A percentile compares a stretch with the other conserved stretches of the same genome.
Conservation (phyloP, 1,284 basidiomycete species). For the Fomitopsis pinicola region DNA sequence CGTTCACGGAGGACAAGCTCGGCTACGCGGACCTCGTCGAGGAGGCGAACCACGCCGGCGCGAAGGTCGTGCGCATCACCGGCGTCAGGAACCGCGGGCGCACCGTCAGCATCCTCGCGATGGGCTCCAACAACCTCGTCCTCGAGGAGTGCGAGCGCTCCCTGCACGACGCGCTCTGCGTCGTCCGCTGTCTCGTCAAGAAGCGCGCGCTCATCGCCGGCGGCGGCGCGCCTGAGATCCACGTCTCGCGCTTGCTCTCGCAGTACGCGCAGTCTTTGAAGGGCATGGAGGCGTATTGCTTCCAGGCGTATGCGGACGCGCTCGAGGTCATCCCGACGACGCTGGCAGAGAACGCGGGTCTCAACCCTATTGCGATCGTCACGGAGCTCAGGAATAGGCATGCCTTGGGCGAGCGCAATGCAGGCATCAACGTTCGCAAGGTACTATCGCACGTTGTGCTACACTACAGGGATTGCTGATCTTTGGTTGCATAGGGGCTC, state of each 20-base stretch:
- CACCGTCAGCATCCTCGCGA: conserved; percentile 95
- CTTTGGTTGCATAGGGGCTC: conserved; percentile 59
- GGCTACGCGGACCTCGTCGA: conserved; percentile 96
- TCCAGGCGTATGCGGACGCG: conserved; percentile 97
- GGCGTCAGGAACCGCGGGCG: conserved; percentile 95
- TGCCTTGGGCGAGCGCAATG: conserved; percentile 90
- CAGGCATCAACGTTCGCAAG: conserved; percentile 98
- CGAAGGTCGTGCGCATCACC: conserved; percentile 92
- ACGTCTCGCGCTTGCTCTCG: conserved; percentile 90
- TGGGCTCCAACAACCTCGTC: conserved; percentile 91
- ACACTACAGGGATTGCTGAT: not conserved
- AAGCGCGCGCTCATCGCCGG: conserved; percentile 96
- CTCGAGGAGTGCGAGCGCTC: conserved; percentile 97
- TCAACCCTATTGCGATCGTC: conserved; percentile 98
- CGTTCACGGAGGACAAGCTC: conserved; percentile 98
- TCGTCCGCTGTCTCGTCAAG: conserved; percentile 97
- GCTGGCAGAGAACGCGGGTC: conserved; percentile 95
- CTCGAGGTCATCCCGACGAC: conserved; percentile 98
- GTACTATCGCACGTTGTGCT: conserved; percentile 37
- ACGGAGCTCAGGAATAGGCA: conserved; percentile 98
- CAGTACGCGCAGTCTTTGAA: conserved; percentile 93
- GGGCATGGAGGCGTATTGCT: conserved; percentile 99
- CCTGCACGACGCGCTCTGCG: conserved; percentile 97
- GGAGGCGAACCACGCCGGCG: conserved; percentile 82
- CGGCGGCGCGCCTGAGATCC: conserved; percentile 97